phyloP scores from a whole-genome alignment of 208 protist species.

The Leptomonas seymouri region DNA sequence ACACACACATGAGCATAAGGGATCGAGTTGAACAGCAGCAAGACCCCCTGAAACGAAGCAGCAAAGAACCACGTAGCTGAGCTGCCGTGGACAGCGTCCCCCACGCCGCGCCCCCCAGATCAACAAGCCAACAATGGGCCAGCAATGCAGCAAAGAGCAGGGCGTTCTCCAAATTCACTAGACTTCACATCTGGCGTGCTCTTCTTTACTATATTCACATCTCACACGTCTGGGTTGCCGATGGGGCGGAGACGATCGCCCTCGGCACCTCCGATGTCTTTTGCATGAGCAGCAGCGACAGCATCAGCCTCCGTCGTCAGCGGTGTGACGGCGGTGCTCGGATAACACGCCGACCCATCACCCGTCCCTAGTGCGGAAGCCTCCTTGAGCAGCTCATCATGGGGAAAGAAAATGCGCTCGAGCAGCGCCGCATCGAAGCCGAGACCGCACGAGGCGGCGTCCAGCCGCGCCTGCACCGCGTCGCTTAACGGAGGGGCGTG shows the following conservation, averaged over 20 bases:
- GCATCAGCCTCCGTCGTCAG: neutral
- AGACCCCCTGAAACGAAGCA: no score
- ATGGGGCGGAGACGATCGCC: slow-evolving; percentile 14
- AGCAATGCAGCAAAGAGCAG: no score
- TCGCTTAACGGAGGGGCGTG: slow-evolving; percentile 48
- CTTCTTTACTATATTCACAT: neutral
- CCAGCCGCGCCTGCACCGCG: slow-evolving; percentile 41
- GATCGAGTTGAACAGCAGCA: no score
- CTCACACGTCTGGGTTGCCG: slow-evolving; percentile 4
- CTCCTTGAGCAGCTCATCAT: slow-evolving; percentile 48
- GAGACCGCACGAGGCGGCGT: slow-evolving; percentile 33
- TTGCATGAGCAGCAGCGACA: neutral
- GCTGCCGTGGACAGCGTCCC: no score
- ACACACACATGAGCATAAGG: no score
- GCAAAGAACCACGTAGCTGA: no score
- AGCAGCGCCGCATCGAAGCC: slow-evolving; percentile 31
- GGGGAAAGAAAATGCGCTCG: slow-evolving; percentile 50
- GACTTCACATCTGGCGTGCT: no score
- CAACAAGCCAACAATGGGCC: no score
- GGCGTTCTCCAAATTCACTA: neutral
- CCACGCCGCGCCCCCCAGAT: no score
- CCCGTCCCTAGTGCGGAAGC: slow-evolving; percentile 20
- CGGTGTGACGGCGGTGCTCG: slow-evolving; percentile 3
- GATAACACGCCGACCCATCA: neutral
- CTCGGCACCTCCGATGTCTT: slow-evolving; percentile 5